Evolutionary conservation across 164 flowering plant genomes (phyloP).

Genomic region (Saururus chinensis): DNA sequence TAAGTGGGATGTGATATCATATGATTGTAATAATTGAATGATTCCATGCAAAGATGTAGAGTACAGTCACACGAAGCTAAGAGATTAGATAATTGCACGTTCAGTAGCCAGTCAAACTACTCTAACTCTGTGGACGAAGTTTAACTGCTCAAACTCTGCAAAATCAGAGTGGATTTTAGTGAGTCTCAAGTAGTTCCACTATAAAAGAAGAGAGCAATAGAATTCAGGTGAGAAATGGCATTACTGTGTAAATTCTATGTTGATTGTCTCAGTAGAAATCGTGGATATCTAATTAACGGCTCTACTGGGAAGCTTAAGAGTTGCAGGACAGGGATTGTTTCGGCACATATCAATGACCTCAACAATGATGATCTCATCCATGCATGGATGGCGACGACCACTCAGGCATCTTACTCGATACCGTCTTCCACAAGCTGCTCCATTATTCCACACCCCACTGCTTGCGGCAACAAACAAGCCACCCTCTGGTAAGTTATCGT

Average conservation of each 20-base stretch:
- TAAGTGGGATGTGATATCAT: too few species aligned
- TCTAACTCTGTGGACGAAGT: too few species aligned
- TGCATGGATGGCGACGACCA: conserved; percentile 43
- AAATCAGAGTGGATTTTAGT: too few species aligned
- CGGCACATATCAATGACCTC: conserved; percentile 41
- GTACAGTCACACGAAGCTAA: too few species aligned
- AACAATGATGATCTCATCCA: conserved; percentile 26
- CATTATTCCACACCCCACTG: conserved; percentile 58
- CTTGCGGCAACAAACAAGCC: conserved; percentile 33
- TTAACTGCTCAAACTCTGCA: too few species aligned
- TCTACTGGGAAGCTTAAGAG: conserved; percentile 29
- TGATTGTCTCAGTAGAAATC: conserved; percentile 20
- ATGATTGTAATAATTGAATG: too few species aligned
- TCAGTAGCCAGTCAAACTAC: too few species aligned
- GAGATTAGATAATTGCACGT: too few species aligned
- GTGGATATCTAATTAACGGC: conserved; percentile 40
- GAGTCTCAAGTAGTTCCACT: too few species aligned
- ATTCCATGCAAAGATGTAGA: too few species aligned
- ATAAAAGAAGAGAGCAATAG: too few species aligned
- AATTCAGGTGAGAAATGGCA: neutral
- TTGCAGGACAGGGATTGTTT: conserved; percentile 33
- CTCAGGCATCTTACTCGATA: conserved; percentile 44
- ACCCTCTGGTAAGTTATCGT: conserved; percentile 36
- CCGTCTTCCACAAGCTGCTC: conserved; percentile 53
- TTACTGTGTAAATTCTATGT: conserved; percentile 36